Evolutionary conservation across 352 stramenopile genomes (phyloP).

Genomic region (Hyphochytrium catenoides): DNA sequence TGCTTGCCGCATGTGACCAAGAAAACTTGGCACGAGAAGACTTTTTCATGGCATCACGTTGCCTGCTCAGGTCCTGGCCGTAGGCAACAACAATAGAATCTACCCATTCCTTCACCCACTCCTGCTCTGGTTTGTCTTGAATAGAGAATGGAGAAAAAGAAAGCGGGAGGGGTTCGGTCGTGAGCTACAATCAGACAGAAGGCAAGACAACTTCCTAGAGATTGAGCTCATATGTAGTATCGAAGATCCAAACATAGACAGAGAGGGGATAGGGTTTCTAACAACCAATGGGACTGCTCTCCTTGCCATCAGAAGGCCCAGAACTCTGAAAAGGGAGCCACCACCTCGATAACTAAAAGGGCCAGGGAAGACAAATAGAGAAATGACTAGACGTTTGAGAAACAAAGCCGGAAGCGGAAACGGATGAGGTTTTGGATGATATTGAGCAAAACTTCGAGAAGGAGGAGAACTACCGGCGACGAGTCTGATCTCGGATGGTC

Average conservation of each 20-base stretch:
- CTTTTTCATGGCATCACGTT: slow-evolving; percentile 25
- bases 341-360: not conserved
- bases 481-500: slow-evolving; percentile 13
- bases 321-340: no score
- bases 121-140: not conserved
- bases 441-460: slow-evolving; percentile 6
- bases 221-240: not conserved
- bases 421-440: not conserved
- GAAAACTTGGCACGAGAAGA: slow-evolving; percentile 24
- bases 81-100: slow-evolving; percentile 19
- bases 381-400: slow-evolving; percentile 5
- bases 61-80: slow-evolving; percentile 7
- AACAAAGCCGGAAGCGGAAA: not conserved
- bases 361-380: not conserved
- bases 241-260: slow-evolving; percentile 1
- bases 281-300: not conserved
- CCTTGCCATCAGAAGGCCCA: no score
- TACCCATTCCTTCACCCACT: slow-evolving; percentile 26
- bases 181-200: no score
- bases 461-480: not conserved
- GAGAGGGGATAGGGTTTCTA: not conserved
- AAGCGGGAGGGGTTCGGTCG: not conserved
- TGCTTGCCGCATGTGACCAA: slow-evolving; percentile 22
- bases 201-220: no score
- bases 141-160: not conserved